Base-by-base conservation (phyloP, 2,329 filamentous ascomycete species). In the Hypoxylon rubiginosum region DNA sequence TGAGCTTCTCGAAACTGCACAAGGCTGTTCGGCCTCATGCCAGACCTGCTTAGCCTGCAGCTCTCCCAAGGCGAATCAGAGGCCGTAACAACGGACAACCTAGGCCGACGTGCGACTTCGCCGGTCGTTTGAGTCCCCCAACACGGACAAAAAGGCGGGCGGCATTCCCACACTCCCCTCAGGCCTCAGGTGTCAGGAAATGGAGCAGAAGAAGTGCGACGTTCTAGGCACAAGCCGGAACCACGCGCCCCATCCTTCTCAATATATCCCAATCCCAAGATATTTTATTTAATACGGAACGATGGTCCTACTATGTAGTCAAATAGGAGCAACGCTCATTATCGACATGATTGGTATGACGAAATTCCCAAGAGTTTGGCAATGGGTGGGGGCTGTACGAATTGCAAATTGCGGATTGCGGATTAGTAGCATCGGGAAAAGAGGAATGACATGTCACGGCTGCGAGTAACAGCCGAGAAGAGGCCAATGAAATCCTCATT, bases 21-120 rank as follows among this genome's bases (percentile, higher is more conserved):
- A 72, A 72, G 73, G 72, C 73, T 73, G 71, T 70, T 70, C 66
- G 71, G 68, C 66, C 71, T 68, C 60, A 66, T 62, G 66, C 66
- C 53, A 68, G 55, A 64, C 60, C 59, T 68, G 60, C 63, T 63
- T 67, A 59, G 67, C 68, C 50, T 72, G 71, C 73, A 71, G 68
- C 56, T 52, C 28, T 24, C 45, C n/a, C 30, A 21, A 34, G 63
- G 54, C 73, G 66, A 75, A 75, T 74, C 72, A 75, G 46, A 57
- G 41, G 1, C 21, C 45, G 30, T 48, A 48, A 61, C 61, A 39
- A 55, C 54, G 24, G 62, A 69, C 58, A 59, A 26, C 52, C 65
- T 43, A 61, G 43, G 58, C 36, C 57, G 58, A 66, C 34, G 53
- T 71, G 57, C 66, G 59, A 67, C 60, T 64, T 54, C 59, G 59